Percentiles rank a stretch among this genome's conserved stretches.
These are phyloP conservation scores for Phylloporus sp. DNA, from an alignment of 768 basidiomycete species.

Conservation along the genomic window DNA sequence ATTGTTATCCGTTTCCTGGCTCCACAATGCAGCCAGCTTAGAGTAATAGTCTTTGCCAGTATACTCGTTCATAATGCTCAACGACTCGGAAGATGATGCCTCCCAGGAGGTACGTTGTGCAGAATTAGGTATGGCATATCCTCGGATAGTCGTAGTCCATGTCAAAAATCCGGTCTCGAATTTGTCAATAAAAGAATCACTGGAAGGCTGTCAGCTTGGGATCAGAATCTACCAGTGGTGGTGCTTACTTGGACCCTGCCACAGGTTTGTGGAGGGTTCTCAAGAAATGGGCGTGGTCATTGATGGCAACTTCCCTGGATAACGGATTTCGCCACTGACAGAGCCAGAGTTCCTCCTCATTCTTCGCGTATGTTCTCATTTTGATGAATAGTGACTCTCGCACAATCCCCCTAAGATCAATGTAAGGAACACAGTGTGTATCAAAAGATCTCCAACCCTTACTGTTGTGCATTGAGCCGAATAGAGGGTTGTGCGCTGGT, in stretches of 20 bases:
- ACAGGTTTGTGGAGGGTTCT: slow-evolving; percentile 41
- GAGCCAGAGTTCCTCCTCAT: slow-evolving; percentile 63
- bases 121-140: slow-evolving; percentile 41
- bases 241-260: slow-evolving; percentile 32
- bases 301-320: slow-evolving; percentile 40
- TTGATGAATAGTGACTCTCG: slow-evolving; percentile 67
- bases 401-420: slow-evolving; percentile 50
- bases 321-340: slow-evolving; percentile 69
- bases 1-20: slow-evolving; percentile 71
- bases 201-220: slow-evolving; percentile 16
- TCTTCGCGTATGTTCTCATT: slow-evolving; percentile 65
- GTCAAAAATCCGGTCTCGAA: slow-evolving; percentile 71
- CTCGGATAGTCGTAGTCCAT: slow-evolving; percentile 63
- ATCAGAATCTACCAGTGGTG: not conserved
- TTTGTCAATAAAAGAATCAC: slow-evolving; percentile 64
- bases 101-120: slow-evolving; percentile 49
- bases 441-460: slow-evolving; percentile 11
- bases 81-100: slow-evolving; percentile 39
- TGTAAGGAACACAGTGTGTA: not conserved
- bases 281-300: slow-evolving; percentile 48
- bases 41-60: slow-evolving; percentile 54
- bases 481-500: slow-evolving; percentile 70
- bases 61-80: slow-evolving; percentile 48
- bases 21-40: slow-evolving; percentile 61
- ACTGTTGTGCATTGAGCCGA: slow-evolving; percentile 62